A percentile compares a stretch with the other conserved stretches of the same genome.
Evolutionary conservation across 1,139 yeast genomes (phyloP).

Genomic region (Zygoascus meyerae): DNA sequence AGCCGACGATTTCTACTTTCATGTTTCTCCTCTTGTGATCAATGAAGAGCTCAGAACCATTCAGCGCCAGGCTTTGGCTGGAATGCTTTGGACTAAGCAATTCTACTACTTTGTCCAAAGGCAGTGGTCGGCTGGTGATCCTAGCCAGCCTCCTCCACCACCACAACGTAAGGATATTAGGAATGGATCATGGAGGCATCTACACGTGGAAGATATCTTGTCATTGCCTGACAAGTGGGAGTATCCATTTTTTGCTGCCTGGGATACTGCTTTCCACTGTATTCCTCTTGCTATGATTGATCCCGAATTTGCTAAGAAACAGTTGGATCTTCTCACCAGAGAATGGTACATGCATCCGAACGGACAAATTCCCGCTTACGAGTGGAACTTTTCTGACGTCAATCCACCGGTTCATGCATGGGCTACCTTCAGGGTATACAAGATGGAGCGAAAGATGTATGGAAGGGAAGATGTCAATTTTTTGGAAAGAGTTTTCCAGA

Average conservation of each 20-base stretch:
- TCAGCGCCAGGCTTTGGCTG: conserved; percentile 94
- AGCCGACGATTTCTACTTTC: conserved; percentile 93
- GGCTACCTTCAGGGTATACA: conserved; percentile 88
- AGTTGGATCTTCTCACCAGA: conserved; percentile 77
- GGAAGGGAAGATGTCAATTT: conserved; percentile 79
- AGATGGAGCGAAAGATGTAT: conserved; percentile 82
- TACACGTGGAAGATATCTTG: conserved; percentile 82
- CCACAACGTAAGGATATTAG: conserved; percentile 76
- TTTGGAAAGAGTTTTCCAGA: conserved; percentile 87
- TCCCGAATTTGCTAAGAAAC: conserved; percentile 89
- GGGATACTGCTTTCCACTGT: conserved; percentile 98
- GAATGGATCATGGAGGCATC: conserved; percentile 83
- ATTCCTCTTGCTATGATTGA: conserved; percentile 93
- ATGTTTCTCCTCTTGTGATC: conserved; percentile 79
- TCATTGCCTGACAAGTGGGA: conserved; percentile 97
- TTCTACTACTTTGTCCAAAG: conserved; percentile 83
- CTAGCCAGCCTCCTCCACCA: conserved; percentile 70
- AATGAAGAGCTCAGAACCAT: conserved; percentile 76
- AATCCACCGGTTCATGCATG: conserved; percentile 98
- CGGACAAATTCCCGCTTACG: conserved; percentile 97
- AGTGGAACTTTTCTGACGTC: conserved; percentile 94
- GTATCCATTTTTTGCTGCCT: conserved; percentile 93
- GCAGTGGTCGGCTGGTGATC: conserved; percentile 89
- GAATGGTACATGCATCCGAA: conserved; percentile 99
- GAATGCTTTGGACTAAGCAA: conserved; percentile 91